These are phyloP conservation scores for Cyclotella atomus DNA, from an alignment of 108 stramenopile genomes.

Conservation along the genomic window DNA sequence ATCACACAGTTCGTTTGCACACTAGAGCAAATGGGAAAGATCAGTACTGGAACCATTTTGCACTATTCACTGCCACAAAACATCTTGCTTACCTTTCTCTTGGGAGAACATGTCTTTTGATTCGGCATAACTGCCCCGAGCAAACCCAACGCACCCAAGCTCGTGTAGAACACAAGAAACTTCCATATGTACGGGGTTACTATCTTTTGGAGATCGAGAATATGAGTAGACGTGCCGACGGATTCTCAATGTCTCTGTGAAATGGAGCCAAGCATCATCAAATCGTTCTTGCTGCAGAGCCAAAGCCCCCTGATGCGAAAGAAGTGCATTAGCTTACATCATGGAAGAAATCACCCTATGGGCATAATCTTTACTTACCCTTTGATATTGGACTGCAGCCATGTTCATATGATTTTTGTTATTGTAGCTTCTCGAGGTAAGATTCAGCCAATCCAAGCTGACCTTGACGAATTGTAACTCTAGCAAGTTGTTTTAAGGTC, in stretches of 20 bases:
- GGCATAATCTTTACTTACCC: neutral
- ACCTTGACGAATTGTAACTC: slow-evolving; percentile 69
- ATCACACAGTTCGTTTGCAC: slow-evolving; percentile 60
- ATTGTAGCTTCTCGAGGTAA: slow-evolving; percentile 62
- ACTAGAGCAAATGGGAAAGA: slow-evolving; percentile 4
- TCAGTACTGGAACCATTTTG: neutral
- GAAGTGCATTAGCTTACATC: neutral
- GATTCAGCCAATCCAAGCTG: slow-evolving; percentile 53
- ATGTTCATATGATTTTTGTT: slow-evolving; percentile 66
- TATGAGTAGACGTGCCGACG: slow-evolving; percentile 68
- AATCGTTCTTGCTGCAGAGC: slow-evolving; percentile 61
- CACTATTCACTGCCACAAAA: neutral
- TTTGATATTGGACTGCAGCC: slow-evolving; percentile 72
- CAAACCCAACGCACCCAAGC: slow-evolving; percentile 59
- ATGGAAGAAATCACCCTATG: neutral
- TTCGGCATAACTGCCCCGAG: slow-evolving; percentile 41
- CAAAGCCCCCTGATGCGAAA: slow-evolving; percentile 55
- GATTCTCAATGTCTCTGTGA: slow-evolving; percentile 41
- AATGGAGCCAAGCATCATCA: slow-evolving; percentile 59
- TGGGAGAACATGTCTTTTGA: slow-evolving; percentile 51
- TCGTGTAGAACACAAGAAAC: slow-evolving; percentile 69
- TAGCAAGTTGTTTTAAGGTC: slow-evolving; percentile 69
- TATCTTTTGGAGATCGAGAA: slow-evolving; percentile 45
- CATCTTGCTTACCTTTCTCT: slow-evolving; percentile 45
- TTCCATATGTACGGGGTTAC: slow-evolving; percentile 64